Percentiles rank a stretch among this genome's conserved stretches.
Conservation (phyloP, 306 rosid species). For the Begonia masoniana region DNA sequence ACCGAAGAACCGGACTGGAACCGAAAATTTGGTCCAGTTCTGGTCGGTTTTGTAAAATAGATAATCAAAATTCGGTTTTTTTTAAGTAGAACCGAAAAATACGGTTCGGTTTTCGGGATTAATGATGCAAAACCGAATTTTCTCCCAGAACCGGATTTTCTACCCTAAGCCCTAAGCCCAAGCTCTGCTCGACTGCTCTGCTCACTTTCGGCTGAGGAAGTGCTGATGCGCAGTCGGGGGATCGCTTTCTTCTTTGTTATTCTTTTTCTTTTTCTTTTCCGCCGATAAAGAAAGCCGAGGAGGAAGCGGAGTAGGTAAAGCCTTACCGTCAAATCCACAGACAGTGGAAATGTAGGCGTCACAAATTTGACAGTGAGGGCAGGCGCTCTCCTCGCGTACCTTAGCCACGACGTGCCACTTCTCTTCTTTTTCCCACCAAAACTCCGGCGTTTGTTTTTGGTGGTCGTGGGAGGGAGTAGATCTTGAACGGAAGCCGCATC, state of each 20-base stretch:
- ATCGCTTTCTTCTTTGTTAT: conserved; percentile 18
- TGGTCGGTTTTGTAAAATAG: no score
- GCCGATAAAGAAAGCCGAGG: conserved; percentile 15
- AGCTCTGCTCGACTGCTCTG: no score
- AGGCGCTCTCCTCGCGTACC: conserved; percentile 6
- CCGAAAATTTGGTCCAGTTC: no score
- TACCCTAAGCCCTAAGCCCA: no score
- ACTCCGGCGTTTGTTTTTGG: conserved; percentile 4
- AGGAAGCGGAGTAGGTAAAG: conserved; percentile 4
- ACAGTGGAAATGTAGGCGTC: conserved; percentile 24
- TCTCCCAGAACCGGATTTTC: no score
- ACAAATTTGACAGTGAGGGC: conserved; percentile 37
- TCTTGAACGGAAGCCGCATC: conserved; percentile 1
- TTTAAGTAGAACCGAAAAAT: no score
- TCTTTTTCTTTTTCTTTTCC: conserved; percentile 20
- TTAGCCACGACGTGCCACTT: conserved; percentile 41
- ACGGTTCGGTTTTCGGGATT: no score
- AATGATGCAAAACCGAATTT: no score
- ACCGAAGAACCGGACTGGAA: no score
- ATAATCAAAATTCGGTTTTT: no score
- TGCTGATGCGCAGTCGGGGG: conserved; percentile 28
- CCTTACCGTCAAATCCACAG: conserved; percentile 12
- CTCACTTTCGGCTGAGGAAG: conserved; percentile 45
- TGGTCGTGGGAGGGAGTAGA: conserved; percentile 33
- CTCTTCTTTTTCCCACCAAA: conserved; percentile 32